Evolutionary conservation across 441 rosid species (phyloP).

Genomic region (Theobroma grandiflorum): DNA sequence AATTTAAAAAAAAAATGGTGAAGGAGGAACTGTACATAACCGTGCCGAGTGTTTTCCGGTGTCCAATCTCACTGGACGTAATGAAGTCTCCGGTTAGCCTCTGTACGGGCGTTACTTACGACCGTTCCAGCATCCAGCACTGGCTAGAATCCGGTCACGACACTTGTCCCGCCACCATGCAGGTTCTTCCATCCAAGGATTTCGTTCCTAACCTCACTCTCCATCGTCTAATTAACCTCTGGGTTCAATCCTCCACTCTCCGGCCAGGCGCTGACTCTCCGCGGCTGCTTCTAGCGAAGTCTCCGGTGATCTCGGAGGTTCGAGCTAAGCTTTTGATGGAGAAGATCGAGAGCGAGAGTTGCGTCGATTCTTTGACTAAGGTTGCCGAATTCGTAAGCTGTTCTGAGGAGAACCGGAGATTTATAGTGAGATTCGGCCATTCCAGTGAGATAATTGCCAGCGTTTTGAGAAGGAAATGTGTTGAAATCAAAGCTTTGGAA

Average conservation of each 20-base stretch:
- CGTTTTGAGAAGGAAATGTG: constrained; percentile 41
- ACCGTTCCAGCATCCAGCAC: constrained; percentile 79
- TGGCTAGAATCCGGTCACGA: constrained; percentile 87
- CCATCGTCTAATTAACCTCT: constrained; percentile 77
- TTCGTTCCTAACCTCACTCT: constrained; percentile 85
- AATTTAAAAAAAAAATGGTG: constrained; percentile 45
- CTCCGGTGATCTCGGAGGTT: constrained; percentile 34
- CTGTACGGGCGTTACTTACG: constrained; percentile 92
- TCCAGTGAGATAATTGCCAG: constrained; percentile 53
- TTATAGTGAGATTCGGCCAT: constrained; percentile 50
- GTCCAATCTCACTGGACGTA: constrained; percentile 93
- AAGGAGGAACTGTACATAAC: constrained; percentile 70
- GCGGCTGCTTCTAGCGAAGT: constrained; percentile 13
- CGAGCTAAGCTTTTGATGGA: constrained; percentile 41
- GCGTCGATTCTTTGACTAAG: constrained; percentile 38
- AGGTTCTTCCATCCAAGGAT: constrained; percentile 68
- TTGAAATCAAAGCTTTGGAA: constrained; percentile 38
- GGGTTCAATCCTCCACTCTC: constrained; percentile 63
- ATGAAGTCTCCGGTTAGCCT: constrained; percentile 95
- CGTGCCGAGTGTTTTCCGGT: constrained; percentile 79
- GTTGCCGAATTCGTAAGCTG: constrained; percentile 50
- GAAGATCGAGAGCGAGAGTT: constrained; percentile 29
- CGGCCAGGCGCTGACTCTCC: constrained; percentile 31
- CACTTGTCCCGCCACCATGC: constrained; percentile 71
- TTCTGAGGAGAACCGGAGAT: constrained; percentile 60